These are phyloP conservation scores for Suhomyces atakaporum DNA, from an alignment of 1,139 yeast genomes.

Conservation along the genomic window DNA sequence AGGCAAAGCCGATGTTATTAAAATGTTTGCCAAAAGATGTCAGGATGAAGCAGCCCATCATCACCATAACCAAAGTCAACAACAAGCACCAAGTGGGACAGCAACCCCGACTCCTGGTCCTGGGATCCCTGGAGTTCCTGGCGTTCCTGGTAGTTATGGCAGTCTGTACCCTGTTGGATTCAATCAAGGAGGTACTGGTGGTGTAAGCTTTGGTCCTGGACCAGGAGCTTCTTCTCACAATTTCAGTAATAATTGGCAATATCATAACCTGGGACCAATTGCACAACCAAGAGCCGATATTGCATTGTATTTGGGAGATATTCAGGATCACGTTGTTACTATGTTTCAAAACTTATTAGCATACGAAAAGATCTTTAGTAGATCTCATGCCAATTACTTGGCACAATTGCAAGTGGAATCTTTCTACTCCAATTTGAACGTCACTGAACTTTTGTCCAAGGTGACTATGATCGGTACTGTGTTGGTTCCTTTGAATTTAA, in stretches of 20 bases:
- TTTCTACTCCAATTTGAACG: slow-evolving; percentile 78
- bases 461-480: slow-evolving; percentile 91
- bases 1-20: slow-evolving; percentile 96
- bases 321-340: slow-evolving; percentile 95
- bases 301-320: slow-evolving; percentile 90
- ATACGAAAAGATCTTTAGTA: slow-evolving; percentile 87
- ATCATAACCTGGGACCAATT: slow-evolving; percentile 9
- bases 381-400: slow-evolving; percentile 88
- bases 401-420: slow-evolving; percentile 95
- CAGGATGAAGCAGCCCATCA: slow-evolving; percentile 56
- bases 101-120: too few species aligned
- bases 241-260: slow-evolving; percentile 18
- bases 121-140: slow-evolving; percentile 10
- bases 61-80: slow-evolving; percentile 1
- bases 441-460: slow-evolving; percentile 83
- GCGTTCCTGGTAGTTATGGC: slow-evolving; percentile 7
- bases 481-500: slow-evolving; percentile 82
- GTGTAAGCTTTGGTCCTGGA: slow-evolving; percentile 27
- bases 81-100: slow-evolving; percentile 9
- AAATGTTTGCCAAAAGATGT: slow-evolving; percentile 96
- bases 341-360: slow-evolving; percentile 90
- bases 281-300: slow-evolving; percentile 81
- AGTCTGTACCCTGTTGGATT: slow-evolving; percentile 14
- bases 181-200: slow-evolving; percentile 19
- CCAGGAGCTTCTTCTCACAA: slow-evolving; percentile 22